These are phyloP conservation scores for Bacterosira constricta DNA, from an alignment of 108 stramenopile species.

Conservation along the genomic window DNA sequence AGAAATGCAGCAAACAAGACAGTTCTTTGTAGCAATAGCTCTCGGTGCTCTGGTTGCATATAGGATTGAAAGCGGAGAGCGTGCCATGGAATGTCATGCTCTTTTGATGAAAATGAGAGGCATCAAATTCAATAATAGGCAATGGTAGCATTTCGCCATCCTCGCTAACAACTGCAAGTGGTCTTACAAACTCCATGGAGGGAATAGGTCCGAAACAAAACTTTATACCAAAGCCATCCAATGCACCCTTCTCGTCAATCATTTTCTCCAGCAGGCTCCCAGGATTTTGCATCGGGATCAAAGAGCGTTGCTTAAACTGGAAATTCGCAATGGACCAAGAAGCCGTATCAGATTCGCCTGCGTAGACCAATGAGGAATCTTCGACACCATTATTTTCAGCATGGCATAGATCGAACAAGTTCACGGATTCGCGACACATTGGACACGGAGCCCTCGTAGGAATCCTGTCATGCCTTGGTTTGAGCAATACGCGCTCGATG, in stretches of 20 bases:
- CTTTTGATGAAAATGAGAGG: conserved; percentile 53
- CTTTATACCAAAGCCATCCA: conserved; percentile 14
- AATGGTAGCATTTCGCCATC: too few relatives aligned
- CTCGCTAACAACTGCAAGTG: not conserved
- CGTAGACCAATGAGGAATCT: not conserved
- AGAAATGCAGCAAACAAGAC: conserved; percentile 59
- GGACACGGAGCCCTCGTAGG: conserved; percentile 34
- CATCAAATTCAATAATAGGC: conserved; percentile 3
- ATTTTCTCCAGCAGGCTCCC: not conserved
- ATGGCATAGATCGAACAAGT: conserved; percentile 28
- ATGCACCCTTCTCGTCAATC: not conserved
- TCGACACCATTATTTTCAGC: not conserved
- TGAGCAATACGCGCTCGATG: conserved; percentile 4
- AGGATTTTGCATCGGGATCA: not conserved
- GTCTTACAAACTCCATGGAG: not conserved
- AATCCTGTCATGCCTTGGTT: not conserved
- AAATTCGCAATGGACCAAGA: conserved; percentile 22
- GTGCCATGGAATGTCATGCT: conserved; percentile 63
- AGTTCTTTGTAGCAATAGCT: conserved; percentile 22
- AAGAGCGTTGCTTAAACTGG: conserved; percentile 7
- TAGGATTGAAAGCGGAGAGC: not conserved
- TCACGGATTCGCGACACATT: conserved; percentile 31
- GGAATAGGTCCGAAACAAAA: conserved; percentile 8
- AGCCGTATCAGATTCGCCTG: conserved; percentile 2
- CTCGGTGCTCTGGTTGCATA: not conserved